phyloP scores from a whole-genome alignment of 139 green algal genomes.

The Nannochloris sp. region DNA sequence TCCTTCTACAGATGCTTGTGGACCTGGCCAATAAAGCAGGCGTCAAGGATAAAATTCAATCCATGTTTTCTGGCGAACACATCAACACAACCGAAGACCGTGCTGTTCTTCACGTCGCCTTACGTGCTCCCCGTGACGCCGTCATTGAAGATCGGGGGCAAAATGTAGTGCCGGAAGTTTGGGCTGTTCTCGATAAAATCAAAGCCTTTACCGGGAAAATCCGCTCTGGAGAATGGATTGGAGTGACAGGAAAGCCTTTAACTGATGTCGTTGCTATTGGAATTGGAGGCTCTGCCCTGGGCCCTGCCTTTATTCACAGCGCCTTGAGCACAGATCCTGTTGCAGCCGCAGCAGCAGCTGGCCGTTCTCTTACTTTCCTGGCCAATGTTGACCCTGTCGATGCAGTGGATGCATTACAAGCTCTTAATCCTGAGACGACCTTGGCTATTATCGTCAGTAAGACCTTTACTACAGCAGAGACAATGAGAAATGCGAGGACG shows the following conservation, averaged over 20 bases:
- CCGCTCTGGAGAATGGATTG: slow-evolving; percentile 83
- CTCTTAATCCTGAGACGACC: slow-evolving; percentile 81
- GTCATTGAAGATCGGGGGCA: slow-evolving; percentile 75
- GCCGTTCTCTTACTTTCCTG: slow-evolving; percentile 86
- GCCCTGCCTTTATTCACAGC: slow-evolving; percentile 98
- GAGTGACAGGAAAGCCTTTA: slow-evolving; percentile 90
- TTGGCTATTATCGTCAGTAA: slow-evolving; percentile 97
- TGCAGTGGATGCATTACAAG: slow-evolving; percentile 80
- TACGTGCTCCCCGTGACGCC: slow-evolving; percentile 72
- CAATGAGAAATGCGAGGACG: slow-evolving; percentile 98
- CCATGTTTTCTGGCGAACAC: slow-evolving; percentile 91
- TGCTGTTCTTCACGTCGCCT: slow-evolving; percentile 93
- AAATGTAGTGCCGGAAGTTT: slow-evolving; percentile 95
- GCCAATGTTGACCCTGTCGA: slow-evolving; percentile 99
- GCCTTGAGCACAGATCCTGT: slow-evolving; percentile 63
- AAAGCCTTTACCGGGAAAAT: slow-evolving; percentile 69
- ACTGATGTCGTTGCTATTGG: slow-evolving; percentile 94
- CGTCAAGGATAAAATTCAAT: slow-evolving; percentile 86
- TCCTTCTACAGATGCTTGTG: slow-evolving; percentile 53
- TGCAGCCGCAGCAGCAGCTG: slow-evolving; percentile 35
- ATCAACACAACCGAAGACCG: slow-evolving; percentile 95
- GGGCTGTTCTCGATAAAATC: slow-evolving; percentile 97
- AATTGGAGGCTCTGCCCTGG: slow-evolving; percentile 95
- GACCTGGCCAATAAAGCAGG: slow-evolving; percentile 55
- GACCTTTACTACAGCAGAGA: slow-evolving; percentile 99